Base-by-base conservation (phyloP, 1,284 basidiomycete species). In the Irpex sp. region DNA sequence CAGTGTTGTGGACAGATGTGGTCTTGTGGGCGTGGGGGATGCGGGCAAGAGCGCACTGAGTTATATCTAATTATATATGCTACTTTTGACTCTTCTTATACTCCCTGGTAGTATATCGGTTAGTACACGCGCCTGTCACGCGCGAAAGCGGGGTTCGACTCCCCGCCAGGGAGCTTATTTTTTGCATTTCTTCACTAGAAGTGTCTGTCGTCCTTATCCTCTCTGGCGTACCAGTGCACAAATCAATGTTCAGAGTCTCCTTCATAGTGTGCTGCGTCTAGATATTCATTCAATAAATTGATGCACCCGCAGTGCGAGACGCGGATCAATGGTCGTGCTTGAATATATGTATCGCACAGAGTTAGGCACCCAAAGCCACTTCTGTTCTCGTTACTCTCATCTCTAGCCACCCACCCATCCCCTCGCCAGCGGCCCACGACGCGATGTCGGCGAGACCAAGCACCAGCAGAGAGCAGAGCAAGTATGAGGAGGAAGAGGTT, bases 131-230 rank as follows among this genome's bases (percentile, higher is more conserved):
- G 56, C 59, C 56, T 57, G 55, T 58, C 58, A 56, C 74, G 74
- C 72, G 73, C 68, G 73, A 74, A 68, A 75, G 73, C 74, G 72
- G 73, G 73, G 72, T 75, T 75, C 74, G 74, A 76, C 70, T 76
- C 74, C 74, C 73, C 72, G 74, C 71, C 73, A 72, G 72, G 72
- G 73, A 75, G 74, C 16, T 10, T 10, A 10, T 54, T 54, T 54
- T 54, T 36, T 12, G 12, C 12, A 54, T 51, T 51, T 10, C 14
- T 7, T 18, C 49, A 19, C 49, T 19, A 19, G 49, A 51, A 51
- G 49, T 23, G 18, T 7, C 21, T 10, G 39, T 12, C 39, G 39
- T 42, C 28, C 28, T 28, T 28, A 28, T 4, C 5, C 28, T 28
- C 28, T 28, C 28, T 28, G 28, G 28, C 6, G 28, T 28, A 28